These are phyloP conservation scores for Exophiala aquamarina DNA, from an alignment of 2,329 filamentous ascomycete species.

Conservation along the genomic window DNA sequence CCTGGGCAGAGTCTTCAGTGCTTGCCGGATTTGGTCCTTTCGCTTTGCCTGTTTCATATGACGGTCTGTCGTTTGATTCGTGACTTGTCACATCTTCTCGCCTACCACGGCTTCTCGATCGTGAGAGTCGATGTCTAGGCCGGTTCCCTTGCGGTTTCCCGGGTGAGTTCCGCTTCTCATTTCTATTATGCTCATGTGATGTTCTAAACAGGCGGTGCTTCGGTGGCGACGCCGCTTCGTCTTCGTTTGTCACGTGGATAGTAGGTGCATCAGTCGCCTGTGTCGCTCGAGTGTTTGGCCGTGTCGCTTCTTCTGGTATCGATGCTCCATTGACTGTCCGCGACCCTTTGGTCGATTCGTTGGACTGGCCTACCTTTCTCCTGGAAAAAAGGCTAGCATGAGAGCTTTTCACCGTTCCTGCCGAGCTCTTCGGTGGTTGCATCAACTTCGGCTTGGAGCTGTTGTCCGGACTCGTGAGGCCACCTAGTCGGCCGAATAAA, in stretches of 20 bases:
- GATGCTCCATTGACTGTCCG: slow-evolving; percentile 15
- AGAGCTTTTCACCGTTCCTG: slow-evolving; percentile 68
- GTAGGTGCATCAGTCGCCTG: slow-evolving; percentile 55
- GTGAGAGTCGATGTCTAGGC: slow-evolving; percentile 6
- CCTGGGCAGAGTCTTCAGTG: not conserved
- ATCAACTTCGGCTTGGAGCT: slow-evolving; percentile 42
- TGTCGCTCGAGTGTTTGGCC: slow-evolving; percentile 17
- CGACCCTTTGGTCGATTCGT: slow-evolving; percentile 36
- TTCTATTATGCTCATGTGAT: slow-evolving; percentile 30
- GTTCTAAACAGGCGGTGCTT: slow-evolving; percentile 31
- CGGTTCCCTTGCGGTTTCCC: not conserved
- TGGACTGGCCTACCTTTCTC: slow-evolving; percentile 48
- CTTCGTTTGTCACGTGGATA: slow-evolving; percentile 74
- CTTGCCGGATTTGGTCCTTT: slow-evolving; percentile 1
- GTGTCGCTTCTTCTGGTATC: slow-evolving; percentile 27
- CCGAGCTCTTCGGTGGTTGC: slow-evolving; percentile 66
- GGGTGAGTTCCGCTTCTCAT: slow-evolving; percentile 12
- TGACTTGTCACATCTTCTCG: slow-evolving; percentile 7
- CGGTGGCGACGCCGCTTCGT: slow-evolving; percentile 34
- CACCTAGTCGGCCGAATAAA: slow-evolving; percentile 68
- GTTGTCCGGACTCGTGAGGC: slow-evolving; percentile 35
- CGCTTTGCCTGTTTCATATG: slow-evolving; percentile 18
- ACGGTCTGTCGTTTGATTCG: slow-evolving; percentile 10
- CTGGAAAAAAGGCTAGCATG: slow-evolving; percentile 77
- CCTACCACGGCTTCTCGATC: slow-evolving; percentile 18